Percentiles rank a stretch among this genome's conserved stretches.
phyloP scores from a whole-genome alignment of 2,329 filamentous ascomycete species.

The Cladophialophora yegresii region DNA sequence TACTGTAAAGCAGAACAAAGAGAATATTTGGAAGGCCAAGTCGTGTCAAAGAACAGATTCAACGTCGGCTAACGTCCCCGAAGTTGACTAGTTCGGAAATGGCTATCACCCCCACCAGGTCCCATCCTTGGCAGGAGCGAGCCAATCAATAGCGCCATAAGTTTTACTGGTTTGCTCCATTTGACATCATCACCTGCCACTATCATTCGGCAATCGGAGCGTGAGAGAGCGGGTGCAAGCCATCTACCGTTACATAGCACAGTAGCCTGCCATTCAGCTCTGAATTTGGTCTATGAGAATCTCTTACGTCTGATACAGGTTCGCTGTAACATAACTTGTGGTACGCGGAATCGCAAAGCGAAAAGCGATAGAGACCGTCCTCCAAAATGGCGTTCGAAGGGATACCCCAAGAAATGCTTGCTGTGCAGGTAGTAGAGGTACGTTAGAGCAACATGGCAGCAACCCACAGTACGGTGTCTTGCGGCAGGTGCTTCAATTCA shows the following conservation, averaged over 20 bases:
- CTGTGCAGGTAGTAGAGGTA: conserved; percentile 35
- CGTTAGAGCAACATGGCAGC: background rate
- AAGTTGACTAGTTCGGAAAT: background rate
- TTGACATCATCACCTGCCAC: background rate
- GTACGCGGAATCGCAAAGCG: too few relatives aligned
- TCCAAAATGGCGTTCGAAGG: conserved; percentile 30
- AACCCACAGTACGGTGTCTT: background rate
- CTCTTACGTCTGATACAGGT: background rate
- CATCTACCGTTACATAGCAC: background rate
- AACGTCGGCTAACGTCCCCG: background rate
- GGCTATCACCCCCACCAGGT: background rate
- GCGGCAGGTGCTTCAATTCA: background rate
- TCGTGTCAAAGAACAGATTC: background rate
- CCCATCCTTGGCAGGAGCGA: background rate
- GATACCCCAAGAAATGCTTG: conserved; percentile 34
- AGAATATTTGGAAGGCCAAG: background rate
- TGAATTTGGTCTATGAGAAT: background rate
- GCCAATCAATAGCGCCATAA: background rate
- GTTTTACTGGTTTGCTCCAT: background rate
- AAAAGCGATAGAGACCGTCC: background rate
- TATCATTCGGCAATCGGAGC: background rate
- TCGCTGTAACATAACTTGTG: background rate
- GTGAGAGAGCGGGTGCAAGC: background rate
- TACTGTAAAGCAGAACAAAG: background rate
- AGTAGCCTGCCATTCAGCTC: background rate